Conservation (phyloP, 2,329 filamentous ascomycete genomes). For the Exophiala bonariae region DNA sequence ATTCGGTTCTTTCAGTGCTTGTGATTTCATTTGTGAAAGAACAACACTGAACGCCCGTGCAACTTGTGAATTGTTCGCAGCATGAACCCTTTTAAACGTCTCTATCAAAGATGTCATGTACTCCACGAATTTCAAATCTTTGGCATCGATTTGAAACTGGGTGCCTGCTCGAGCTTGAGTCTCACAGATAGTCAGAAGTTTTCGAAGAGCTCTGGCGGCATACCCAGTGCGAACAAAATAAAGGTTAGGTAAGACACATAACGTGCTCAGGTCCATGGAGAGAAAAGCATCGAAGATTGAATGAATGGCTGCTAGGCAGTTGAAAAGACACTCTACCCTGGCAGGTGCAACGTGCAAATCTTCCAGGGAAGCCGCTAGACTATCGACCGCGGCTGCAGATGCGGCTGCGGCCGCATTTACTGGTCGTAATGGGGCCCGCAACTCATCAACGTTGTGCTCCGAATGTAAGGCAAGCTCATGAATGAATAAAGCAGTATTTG, state of each 20-base stretch:
- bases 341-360: conserved; percentile 43
- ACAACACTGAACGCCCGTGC: conserved; percentile 18
- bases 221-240: conserved; percentile 71
- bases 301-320: conserved; percentile 67
- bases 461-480: conserved; percentile 72
- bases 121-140: conserved; percentile 64
- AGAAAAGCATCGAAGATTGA: conserved; percentile 65
- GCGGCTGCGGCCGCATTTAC: conserved; percentile 56
- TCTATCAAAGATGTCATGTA: conserved; percentile 69
- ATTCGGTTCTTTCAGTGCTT: conserved; percentile 3
- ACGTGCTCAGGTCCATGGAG: conserved; percentile 55
- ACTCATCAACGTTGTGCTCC: conserved; percentile 57
- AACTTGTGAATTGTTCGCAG: conserved; percentile 13
- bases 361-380: conserved; percentile 9
- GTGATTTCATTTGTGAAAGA: conserved; percentile 17
- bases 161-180: conserved; percentile 9
- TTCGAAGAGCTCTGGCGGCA: conserved; percentile 69
- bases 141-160: conserved; percentile 51
- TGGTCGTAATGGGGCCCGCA: conserved; percentile 32
- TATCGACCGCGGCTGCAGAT: conserved; percentile 62
- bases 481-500: conserved; percentile 68
- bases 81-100: conserved; percentile 56
- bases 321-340: conserved; percentile 65
- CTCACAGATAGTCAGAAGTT: conserved; percentile 47
- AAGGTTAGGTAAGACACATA: conserved; percentile 68